These are phyloP conservation scores for Penicillium janthinellum DNA, from an alignment of 2,329 filamentous ascomycete species.

Conservation along the genomic window DNA sequence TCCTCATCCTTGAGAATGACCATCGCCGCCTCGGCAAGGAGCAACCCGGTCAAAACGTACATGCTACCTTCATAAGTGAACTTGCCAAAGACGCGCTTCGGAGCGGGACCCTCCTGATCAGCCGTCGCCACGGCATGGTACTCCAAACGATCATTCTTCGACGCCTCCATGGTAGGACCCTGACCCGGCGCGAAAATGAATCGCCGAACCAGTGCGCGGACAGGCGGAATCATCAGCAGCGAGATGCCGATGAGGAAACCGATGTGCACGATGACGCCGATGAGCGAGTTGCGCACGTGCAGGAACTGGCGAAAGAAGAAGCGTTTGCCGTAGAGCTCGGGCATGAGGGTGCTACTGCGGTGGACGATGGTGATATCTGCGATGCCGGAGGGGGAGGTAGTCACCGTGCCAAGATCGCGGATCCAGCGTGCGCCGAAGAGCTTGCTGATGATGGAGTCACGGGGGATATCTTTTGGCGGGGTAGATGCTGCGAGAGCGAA, in stretches of 20 bases:
- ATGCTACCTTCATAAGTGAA: constrained; percentile 45
- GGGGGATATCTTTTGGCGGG: constrained; percentile 35
- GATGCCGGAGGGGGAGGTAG: constrained; percentile 54
- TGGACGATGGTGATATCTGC: constrained; percentile 61
- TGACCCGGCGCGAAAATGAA: constrained; percentile 54
- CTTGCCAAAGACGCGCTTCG: constrained; percentile 46
- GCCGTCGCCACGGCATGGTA: constrained; percentile 50
- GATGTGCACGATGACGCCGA: constrained; percentile 54
- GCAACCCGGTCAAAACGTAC: constrained; percentile 48
- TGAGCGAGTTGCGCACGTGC: constrained; percentile 52
- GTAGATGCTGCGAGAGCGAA: constrained; percentile 54
- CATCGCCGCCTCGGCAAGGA: constrained; percentile 50
- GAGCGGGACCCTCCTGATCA: constrained; percentile 37
- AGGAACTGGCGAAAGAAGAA: constrained; percentile 62
- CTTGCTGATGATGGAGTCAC: constrained; percentile 33
- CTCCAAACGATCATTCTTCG: constrained; percentile 42
- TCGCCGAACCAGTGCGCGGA: constrained; percentile 54
- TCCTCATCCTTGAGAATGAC: constrained; percentile 47
- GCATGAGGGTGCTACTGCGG: constrained; percentile 61
- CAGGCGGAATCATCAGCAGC: constrained; percentile 53
- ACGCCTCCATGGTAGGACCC: constrained; percentile 51
- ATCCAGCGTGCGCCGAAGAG: constrained; percentile 55
- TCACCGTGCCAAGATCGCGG: constrained; percentile 60
- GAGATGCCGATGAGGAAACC: constrained; percentile 49
- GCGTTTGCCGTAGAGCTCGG: constrained; percentile 58